phyloP scores from a whole-genome alignment of 768 basidiomycete genomes.

The Mycena olivaceomarginata region DNA sequence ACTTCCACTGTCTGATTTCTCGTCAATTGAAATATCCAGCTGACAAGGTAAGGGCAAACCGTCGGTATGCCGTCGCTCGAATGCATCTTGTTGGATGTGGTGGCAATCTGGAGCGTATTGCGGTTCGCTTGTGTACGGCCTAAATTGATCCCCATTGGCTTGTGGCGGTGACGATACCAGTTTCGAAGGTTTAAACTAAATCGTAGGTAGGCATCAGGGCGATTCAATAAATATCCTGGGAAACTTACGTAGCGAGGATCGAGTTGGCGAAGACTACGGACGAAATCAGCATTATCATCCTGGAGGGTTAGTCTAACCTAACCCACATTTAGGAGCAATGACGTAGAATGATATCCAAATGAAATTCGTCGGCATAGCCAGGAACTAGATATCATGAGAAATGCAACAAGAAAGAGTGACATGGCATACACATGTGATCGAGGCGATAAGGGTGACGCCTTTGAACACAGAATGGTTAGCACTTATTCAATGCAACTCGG shows the following conservation, averaged over 20 bases:
- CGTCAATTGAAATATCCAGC: not conserved
- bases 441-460: slow-evolving; percentile 23
- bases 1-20: slow-evolving; percentile 28
- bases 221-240: not conserved
- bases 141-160: slow-evolving; percentile 24
- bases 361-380: slow-evolving; percentile 19
- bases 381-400: not conserved
- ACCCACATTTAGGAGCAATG: slow-evolving; percentile 26
- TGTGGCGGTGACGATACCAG: slow-evolving; percentile 30
- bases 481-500: not conserved
- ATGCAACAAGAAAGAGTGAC: not conserved
- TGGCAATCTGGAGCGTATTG: not conserved
- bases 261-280: slow-evolving; percentile 32
- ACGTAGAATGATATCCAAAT: slow-evolving; percentile 30
- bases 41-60: not conserved
- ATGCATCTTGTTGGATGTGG: not conserved
- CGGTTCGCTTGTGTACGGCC: not conserved
- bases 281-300: not conserved
- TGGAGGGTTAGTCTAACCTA: too few species aligned
- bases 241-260: slow-evolving; percentile 28
- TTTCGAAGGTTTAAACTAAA: slow-evolving; percentile 33
- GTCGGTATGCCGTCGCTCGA: not conserved
- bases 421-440: slow-evolving; percentile 21
- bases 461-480: not conserved
- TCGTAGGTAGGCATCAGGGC: not conserved